Conservation (phyloP, 345 rosid species). For the Bruguiera gymnorhiza region DNA sequence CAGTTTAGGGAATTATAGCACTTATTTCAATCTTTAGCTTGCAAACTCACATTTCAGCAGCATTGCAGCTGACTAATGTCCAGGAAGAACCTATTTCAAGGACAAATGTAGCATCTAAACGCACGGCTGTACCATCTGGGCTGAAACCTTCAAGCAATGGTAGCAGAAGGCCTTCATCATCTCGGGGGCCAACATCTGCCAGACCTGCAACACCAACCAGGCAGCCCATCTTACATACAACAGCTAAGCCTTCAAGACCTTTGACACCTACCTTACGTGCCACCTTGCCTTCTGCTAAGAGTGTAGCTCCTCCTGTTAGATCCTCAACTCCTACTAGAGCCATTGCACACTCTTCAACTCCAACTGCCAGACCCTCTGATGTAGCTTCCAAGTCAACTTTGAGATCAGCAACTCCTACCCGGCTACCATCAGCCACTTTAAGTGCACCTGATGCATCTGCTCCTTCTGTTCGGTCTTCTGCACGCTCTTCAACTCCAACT, state of each 20-base stretch:
- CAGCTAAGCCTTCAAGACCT: constrained; percentile 23
- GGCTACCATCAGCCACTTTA: constrained; percentile 16
- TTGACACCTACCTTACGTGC: constrained; percentile 29
- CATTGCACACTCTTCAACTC: constrained; percentile 37
- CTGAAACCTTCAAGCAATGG: constrained; percentile 11
- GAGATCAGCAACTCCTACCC: constrained; percentile 7
- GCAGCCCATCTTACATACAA: constrained; percentile 14
- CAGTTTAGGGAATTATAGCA: constrained; percentile 6
- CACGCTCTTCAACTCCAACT: constrained; percentile 50
- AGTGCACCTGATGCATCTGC: constrained; percentile 29
- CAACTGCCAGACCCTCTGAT: constrained; percentile 37
- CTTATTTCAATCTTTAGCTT: constrained; percentile 11
- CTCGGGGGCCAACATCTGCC: constrained; percentile 13
- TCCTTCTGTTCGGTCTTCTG: constrained; percentile 37
- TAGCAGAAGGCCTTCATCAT: constrained; percentile 22
- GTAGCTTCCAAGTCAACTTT: constrained; percentile 18
- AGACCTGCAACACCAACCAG: constrained; percentile 30
- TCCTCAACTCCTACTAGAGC: constrained; percentile 55
- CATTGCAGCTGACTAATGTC: constrained; percentile 26
- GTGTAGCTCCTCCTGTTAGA: constrained; percentile 33
- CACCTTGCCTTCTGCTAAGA: constrained; percentile 38
- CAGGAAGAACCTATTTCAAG: constrained; percentile 22
- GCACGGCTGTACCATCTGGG: constrained; percentile 3
- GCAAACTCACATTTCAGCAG: constrained; percentile 24
- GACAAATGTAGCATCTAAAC: constrained; percentile 16